These are phyloP conservation scores for Oryza glaberrima DNA, from an alignment of 176 grass and related monocot species.

Conservation along the genomic window DNA sequence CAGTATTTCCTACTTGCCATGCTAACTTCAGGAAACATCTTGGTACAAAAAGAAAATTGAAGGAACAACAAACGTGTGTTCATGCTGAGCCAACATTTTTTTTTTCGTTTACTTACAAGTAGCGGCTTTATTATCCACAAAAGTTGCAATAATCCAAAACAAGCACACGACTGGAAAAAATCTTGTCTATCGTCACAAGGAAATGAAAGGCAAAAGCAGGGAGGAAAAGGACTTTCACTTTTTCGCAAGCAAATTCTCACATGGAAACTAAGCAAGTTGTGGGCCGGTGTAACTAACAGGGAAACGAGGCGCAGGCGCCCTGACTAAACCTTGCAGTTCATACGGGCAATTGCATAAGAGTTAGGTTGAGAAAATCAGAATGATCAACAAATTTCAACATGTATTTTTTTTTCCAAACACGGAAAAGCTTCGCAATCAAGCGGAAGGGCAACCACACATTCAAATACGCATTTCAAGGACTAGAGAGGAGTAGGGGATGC, in stretches of 20 bases:
- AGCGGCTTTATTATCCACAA: not conserved
- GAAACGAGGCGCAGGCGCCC: not conserved
- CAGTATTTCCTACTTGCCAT: not conserved
- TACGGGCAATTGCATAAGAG: not conserved
- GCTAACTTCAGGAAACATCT: not conserved
- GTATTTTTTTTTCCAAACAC: not conserved
- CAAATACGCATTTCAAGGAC: not conserved
- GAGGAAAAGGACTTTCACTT: not conserved
- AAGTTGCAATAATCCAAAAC: slow-evolving; percentile 21
- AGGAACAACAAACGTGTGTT: not conserved
- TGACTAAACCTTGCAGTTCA: not conserved
- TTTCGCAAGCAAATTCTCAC: not conserved
- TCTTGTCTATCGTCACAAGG: slow-evolving; percentile 21
- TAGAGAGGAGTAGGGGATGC: not conserved
- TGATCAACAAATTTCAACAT: not conserved
- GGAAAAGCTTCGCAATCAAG: not conserved
- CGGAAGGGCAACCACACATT: not conserved
- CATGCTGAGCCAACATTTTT: not conserved
- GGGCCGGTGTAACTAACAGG: slow-evolving; percentile 44
- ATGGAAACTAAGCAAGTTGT: not conserved
- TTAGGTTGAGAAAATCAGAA: not conserved
- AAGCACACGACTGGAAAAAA: slow-evolving; percentile 3
- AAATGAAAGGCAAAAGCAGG: not conserved
- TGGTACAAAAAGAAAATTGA: not conserved
- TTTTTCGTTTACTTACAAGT: not conserved